phyloP scores from a whole-genome alignment of 805 yeast genomes.

The Ogataea henricii region DNA sequence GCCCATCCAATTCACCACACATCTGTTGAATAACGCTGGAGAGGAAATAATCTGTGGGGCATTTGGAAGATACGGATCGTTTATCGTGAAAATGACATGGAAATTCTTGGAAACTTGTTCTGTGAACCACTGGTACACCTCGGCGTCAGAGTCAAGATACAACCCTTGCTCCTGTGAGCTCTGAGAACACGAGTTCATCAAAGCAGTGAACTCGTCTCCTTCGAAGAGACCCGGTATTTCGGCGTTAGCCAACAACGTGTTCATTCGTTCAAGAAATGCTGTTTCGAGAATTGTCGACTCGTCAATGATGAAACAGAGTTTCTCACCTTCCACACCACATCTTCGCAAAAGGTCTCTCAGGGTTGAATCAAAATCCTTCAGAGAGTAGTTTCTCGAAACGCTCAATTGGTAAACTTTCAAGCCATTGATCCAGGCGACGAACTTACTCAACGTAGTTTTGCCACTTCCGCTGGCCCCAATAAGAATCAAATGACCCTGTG shows the following conservation, averaged over 20 bases:
- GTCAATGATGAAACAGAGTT: constrained; percentile 71
- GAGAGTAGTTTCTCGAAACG: constrained; percentile 54
- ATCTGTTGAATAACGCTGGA: constrained; percentile 87
- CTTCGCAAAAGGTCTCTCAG: constrained; percentile 54
- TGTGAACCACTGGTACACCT: constrained; percentile 74
- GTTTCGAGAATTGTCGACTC: constrained; percentile 78
- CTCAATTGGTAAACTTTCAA: constrained; percentile 57
- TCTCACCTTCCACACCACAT: constrained; percentile 58
- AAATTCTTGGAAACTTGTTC: constrained; percentile 65
- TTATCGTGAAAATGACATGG: constrained; percentile 81
- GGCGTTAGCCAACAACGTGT: constrained; percentile 88
- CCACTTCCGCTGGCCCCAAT: constrained; percentile 86
- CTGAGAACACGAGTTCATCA: constrained; percentile 58
- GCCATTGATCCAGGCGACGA: constrained; percentile 93
- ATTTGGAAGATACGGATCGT: constrained; percentile 44
- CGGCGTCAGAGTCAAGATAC: constrained; percentile 65
- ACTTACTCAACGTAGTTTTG: constrained; percentile 69
- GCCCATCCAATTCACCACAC: constrained; percentile 89
- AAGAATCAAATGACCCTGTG: constrained; percentile 87
- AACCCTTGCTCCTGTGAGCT: constrained; percentile 62
- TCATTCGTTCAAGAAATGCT: constrained; percentile 86
- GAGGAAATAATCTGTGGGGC: constrained; percentile 62
- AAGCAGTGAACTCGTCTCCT: constrained; percentile 60
- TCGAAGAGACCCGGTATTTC: constrained; percentile 89
- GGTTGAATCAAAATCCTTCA: constrained; percentile 67